Percentiles rank a stretch among this genome's conserved stretches.
Conservation (phyloP, 1,139 yeast species). For the Blastobotrys ciferrii region DNA sequence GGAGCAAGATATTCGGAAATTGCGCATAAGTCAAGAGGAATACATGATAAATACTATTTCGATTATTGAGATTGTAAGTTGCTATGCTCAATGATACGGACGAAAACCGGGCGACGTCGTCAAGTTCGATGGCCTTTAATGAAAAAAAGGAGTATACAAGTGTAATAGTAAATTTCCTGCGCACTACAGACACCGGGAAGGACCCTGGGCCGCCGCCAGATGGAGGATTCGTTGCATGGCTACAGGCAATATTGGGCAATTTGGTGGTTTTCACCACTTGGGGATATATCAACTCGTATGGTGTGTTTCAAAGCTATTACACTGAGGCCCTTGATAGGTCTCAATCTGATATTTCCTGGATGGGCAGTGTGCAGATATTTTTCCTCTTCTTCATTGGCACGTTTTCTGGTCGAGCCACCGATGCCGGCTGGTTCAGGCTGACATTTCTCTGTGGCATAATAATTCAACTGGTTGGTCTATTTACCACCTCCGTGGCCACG, state of each 20-base stretch:
- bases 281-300: conserved; percentile 59
- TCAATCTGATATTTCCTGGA: conserved; percentile 35
- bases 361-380: conserved; percentile 31
- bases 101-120: not conserved
- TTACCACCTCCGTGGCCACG: conserved; percentile 52
- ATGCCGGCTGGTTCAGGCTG: conserved; percentile 34
- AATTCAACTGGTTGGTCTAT: conserved; percentile 43
- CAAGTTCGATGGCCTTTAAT: not conserved
- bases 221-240: conserved; percentile 36
- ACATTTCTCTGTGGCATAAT: conserved; percentile 45
- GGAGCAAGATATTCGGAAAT: no score
- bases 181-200: not conserved
- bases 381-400: conserved; percentile 54
- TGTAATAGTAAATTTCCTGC: not conserved
- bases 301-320: conserved; percentile 62
- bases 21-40: no score
- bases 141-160: not conserved
- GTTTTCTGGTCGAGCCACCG: conserved; percentile 41
- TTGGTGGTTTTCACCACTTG: conserved; percentile 52
- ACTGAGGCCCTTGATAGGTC: conserved; percentile 45
- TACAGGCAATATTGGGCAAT: conserved; percentile 39
- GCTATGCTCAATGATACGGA: not conserved
- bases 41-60: no score
- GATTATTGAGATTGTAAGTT: no score
- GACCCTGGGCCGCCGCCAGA: conserved; percentile 28